Evolutionary conservation across 2,329 filamentous ascomycete species (phyloP).

Genomic region (Penicillium concentricum): DNA sequence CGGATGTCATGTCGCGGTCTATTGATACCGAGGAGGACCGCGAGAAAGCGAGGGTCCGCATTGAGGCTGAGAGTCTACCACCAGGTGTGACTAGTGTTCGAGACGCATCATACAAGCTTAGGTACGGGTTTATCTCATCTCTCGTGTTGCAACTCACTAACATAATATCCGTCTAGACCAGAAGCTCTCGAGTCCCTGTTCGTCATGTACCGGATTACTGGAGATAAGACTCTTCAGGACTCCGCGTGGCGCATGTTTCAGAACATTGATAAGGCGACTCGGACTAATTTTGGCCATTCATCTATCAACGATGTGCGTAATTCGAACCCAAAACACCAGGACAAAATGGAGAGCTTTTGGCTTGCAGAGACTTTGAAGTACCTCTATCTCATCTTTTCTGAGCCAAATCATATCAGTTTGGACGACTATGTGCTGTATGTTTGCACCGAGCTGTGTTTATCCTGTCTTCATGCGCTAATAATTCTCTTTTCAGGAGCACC

Average conservation of each 20-base stretch:
- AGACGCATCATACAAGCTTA: constrained; percentile 32
- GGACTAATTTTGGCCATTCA: constrained; percentile 46
- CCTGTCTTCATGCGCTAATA: background rate
- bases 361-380: constrained; percentile 48
- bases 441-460: background rate
- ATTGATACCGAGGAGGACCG: constrained; percentile 19
- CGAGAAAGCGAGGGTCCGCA: constrained; percentile 19
- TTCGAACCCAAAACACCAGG: constrained; percentile 26
- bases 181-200: constrained; percentile 64
- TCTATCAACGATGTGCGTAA: constrained; percentile 44
- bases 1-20: constrained; percentile 24
- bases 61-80: constrained; percentile 23
- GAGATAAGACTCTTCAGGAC: constrained; percentile 49
- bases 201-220: constrained; percentile 60
- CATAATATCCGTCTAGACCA: constrained; percentile 32
- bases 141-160: background rate
- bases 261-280: constrained; percentile 45
- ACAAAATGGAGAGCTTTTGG: constrained; percentile 49
- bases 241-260: constrained; percentile 53
- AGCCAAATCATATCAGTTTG: constrained; percentile 40
- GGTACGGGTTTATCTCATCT: constrained; percentile 20
- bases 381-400: constrained; percentile 47
- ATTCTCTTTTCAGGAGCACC: constrained; percentile 33
- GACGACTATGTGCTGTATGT: constrained; percentile 47
- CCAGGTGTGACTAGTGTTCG: constrained; percentile 30